Base-by-base conservation (phyloP, 192 early-diverging fungal genomes). In the Linnemannia schmuckeri region DNA sequence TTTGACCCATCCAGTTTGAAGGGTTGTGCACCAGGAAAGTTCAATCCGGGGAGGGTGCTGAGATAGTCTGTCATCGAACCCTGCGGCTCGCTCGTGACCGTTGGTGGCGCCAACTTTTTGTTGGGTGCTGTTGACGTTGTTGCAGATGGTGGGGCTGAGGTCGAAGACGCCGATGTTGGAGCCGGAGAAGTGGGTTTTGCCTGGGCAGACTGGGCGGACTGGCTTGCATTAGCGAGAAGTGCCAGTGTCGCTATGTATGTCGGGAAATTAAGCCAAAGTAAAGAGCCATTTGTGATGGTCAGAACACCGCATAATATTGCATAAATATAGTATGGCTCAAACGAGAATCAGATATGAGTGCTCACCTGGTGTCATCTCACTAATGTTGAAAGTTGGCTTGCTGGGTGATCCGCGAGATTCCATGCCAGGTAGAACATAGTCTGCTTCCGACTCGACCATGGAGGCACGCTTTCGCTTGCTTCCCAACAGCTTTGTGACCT, bases 391-490 rank as follows among this genome's bases (percentile, higher is more conserved):
- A n/a, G 70, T 77, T 18, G 83, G 41, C 35, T 73, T 80, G 4
- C 41, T 79, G 38, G 55, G 18, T 1, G 47, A 72, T 75, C 38
- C 70, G 9, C 49, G 61, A 1, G 73, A 20, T 33, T 85, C 83
- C 78, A 85, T 85, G 2, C 74, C 83, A 6, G 83, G 79, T 33
- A 81, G 41, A 13, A 71, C 8, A 52, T 40, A 69, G 46, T 81
- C 70, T 10, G 78, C 42, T 12, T 86, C 79, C 9, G 74, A 69
- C 69, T 86, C 75, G 3, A 77, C 79, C 83, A 73, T 85, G 1
- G 82, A 84, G 0, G 79, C 79, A 30, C 85, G 79, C 47, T 87
- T 87, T 27, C 85, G 75, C 54, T 87, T 87, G 66, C 66, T 78
- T 57, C 85, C 85, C 3, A 87, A 33, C 1, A 75, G 40, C 27